phyloP scores from a whole-genome alignment of 352 stramenopile genomes.

The Globisporangium heterothallicum region DNA sequence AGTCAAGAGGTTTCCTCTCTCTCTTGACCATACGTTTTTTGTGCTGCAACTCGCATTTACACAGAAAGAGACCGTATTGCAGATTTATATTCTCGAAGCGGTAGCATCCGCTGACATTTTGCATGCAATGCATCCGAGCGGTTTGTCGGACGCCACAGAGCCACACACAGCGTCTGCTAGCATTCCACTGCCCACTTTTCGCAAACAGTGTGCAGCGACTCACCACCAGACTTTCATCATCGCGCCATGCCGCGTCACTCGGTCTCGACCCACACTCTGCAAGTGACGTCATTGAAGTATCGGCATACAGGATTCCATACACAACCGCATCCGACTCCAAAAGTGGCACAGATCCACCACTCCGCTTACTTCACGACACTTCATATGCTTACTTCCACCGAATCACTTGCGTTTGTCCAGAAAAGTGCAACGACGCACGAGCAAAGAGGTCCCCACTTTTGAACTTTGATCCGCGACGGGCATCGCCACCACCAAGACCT shows the following conservation, averaged over 20 bases:
- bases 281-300: conserved; percentile 21
- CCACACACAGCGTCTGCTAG: not conserved
- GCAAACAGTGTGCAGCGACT: not conserved
- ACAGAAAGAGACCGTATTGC: too few species aligned
- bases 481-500: conserved; percentile 16
- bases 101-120: too few species aligned
- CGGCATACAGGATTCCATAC: conserved; percentile 10
- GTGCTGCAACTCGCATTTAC: too few species aligned
- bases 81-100: too few species aligned
- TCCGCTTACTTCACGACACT: conserved; percentile 14
- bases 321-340: not conserved
- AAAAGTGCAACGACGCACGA: conserved; percentile 1
- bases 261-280: conserved; percentile 1
- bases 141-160: not conserved
- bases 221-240: not conserved
- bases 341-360: not conserved
- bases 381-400: conserved; percentile 20
- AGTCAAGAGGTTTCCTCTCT: too few species aligned
- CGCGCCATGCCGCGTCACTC: not conserved
- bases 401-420: not conserved
- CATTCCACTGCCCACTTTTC: not conserved
- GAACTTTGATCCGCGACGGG: conserved; percentile 6
- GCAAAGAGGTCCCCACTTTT: not conserved
- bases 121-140: not conserved
- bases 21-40: too few species aligned